A percentile compares a stretch with the other conserved stretches of the same genome.
These are phyloP conservation scores for Solanum ahanhuiri DNA, from an alignment of 257 asterid genomes.

Conservation along the genomic window DNA sequence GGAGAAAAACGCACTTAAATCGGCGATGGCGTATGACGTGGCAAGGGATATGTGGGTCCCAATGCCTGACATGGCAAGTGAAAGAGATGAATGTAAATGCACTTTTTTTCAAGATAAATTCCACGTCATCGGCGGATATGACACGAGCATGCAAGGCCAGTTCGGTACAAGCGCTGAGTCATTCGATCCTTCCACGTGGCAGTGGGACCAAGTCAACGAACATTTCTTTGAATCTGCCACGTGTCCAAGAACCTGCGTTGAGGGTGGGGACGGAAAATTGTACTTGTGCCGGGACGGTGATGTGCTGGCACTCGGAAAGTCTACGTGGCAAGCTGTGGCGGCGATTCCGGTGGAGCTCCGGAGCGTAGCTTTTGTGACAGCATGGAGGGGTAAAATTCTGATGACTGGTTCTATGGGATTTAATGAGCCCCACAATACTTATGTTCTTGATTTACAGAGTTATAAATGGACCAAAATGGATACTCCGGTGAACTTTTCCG, in stretches of 20 bases:
- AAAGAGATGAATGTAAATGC: conserved; percentile 67
- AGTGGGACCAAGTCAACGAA: conserved; percentile 33
- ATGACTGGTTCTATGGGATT: conserved; percentile 36
- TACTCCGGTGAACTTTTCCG: conserved; percentile 29
- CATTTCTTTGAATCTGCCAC: conserved; percentile 20
- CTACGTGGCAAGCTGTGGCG: conserved; percentile 27
- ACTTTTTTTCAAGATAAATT: conserved; percentile 32
- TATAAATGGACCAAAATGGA: conserved; percentile 39
- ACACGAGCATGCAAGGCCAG: conserved; percentile 42
- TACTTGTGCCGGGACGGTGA: conserved; percentile 15
- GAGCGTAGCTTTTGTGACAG: conserved; percentile 20
- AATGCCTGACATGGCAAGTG: conserved; percentile 55
- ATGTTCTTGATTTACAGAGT: conserved; percentile 30
- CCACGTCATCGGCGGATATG: conserved; percentile 69
- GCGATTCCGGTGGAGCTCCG: conserved; percentile 25
- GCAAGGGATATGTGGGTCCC: conserved; percentile 27
- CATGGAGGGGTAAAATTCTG: conserved; percentile 44
- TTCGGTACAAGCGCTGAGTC: conserved; percentile 40
- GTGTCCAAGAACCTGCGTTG: conserved; percentile 42
- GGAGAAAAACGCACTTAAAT: conserved; percentile 53
- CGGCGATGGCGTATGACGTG: conserved; percentile 60
- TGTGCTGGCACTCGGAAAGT: conserved; percentile 13
- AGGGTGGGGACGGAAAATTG: conserved; percentile 19
- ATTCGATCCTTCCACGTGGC: conserved; percentile 33
- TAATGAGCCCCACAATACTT: conserved; percentile 25